phyloP scores from a whole-genome alignment of 805 yeast species.

The Starmerella ratchasimensis region DNA sequence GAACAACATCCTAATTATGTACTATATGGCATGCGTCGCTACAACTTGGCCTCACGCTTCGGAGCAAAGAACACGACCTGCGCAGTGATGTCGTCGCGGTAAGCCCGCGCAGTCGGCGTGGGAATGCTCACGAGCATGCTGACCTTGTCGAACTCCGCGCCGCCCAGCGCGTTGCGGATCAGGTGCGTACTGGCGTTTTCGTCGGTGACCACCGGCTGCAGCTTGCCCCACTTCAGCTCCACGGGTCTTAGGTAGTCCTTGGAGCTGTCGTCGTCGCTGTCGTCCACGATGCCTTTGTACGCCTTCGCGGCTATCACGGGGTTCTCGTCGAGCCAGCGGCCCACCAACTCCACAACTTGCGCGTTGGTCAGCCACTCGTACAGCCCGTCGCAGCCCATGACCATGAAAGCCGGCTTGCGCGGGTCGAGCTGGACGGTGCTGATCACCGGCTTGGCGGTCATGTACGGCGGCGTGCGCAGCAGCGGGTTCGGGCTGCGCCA shows the following conservation, averaged over 20 bases:
- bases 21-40: no score
- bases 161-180: conserved; percentile 82
- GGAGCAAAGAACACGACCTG: conserved; percentile 69
- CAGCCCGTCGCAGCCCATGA: conserved; percentile 86
- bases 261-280: conserved; percentile 28
- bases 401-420: conserved; percentile 63
- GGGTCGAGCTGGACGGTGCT: conserved; percentile 65
- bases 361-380: conserved; percentile 87
- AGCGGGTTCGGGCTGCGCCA: conserved; percentile 55
- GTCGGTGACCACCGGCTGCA: conserved; percentile 43
- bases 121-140: conserved; percentile 81
- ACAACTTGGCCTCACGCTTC: conserved; percentile 2
- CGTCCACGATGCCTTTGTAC: conserved; percentile 32
- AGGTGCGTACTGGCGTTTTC: conserved; percentile 81
- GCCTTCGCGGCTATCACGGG: conserved; percentile 28
- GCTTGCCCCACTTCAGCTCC: conserved; percentile 13
- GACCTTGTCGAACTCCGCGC: conserved; percentile 73
- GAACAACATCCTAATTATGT: no score
- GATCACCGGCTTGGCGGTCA: conserved; percentile 87
- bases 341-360: conserved; percentile 81
- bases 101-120: conserved; percentile 76
- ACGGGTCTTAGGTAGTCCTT: conserved; percentile 40
- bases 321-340: conserved; percentile 75
- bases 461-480: conserved; percentile 82
- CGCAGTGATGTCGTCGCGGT: conserved; percentile 89